These are phyloP conservation scores for Monosporozyma aerobia DNA, from an alignment of 805 yeast genomes.

Conservation along the genomic window DNA sequence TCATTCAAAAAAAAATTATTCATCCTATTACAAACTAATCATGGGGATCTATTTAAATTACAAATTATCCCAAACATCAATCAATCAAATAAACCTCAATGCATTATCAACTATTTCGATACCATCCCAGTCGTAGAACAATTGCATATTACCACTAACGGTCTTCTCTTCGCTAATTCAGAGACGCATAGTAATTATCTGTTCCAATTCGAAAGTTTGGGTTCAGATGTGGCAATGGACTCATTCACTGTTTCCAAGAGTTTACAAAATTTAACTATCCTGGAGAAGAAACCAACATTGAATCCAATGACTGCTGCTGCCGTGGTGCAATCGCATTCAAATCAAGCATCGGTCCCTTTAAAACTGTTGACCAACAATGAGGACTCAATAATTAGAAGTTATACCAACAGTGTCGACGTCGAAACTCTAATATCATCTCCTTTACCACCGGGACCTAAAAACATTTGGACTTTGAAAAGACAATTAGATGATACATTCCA, in stretches of 20 bases:
- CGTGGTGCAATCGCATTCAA: constrained; percentile 18
- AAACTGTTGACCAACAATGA: constrained; percentile 25
- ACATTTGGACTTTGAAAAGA: constrained; percentile 55
- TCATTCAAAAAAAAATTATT: constrained; percentile 54
- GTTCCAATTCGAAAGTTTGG: constrained; percentile 74
- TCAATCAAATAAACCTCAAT: constrained; percentile 28
- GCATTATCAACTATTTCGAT: constrained; percentile 65
- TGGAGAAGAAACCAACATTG: constrained; percentile 36
- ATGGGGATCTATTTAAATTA: constrained; percentile 71
- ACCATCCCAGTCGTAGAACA: constrained; percentile 52
- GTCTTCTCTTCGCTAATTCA: constrained; percentile 61
- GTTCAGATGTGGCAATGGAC: constrained; percentile 33
- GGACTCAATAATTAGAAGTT: constrained; percentile 33
- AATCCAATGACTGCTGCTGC: constrained; percentile 45
- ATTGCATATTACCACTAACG: constrained; percentile 59
- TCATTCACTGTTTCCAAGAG: constrained; percentile 24
- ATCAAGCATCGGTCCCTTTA: constrained; percentile 11
- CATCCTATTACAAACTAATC: constrained; percentile 55
- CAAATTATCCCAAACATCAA: constrained; percentile 39
- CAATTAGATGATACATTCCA: constrained; percentile 19
- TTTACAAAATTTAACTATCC: constrained; percentile 50
- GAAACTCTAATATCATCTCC: constrained; percentile 64
- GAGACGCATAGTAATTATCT: constrained; percentile 54
- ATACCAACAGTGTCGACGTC: constrained; percentile 50
- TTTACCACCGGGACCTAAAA: constrained; percentile 55